Base-by-base conservation (phyloP, 2,329 filamentous ascomycete species). In the Diaporthe helianthi region DNA sequence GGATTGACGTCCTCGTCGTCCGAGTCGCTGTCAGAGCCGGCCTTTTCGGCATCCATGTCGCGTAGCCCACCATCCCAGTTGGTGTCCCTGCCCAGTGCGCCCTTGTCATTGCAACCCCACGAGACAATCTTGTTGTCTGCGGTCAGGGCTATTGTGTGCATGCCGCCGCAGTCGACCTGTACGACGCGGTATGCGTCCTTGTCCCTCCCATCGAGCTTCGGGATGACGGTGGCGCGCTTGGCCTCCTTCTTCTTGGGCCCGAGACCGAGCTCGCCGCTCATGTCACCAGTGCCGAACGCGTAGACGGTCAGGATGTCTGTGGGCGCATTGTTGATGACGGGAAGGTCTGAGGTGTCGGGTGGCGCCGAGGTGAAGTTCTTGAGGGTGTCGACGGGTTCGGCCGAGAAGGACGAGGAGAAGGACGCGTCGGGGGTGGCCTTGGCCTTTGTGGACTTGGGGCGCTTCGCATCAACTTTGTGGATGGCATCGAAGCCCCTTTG, bases 51-150 rank as follows among this genome's bases (percentile, higher is more conserved):
- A 12, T 72, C 72, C 41, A 80, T 78, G 65, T 83, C 82, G 49
- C 83, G 79, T 58, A 81, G 74, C 33, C 85, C 85, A 49, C 87
- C 87, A 5, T 87, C 84, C 80, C 85, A 86, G 4, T 80, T 78
- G 2, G 88, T 90, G 72, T 88, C 84, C 73, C 90, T 83, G 38
- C 89, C 90, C 58, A 92, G 82, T 15, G 90, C 89, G 68, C 88
- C 88, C 73, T 90, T 85, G 76, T 92, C 90, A 76, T 92, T 92
- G 68, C 91, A 89, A 70, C 90, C 90, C 90, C 90, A 92, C 26
- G 89, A 90, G 61, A 90, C 80, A 72, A 92, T 87, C 76, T 86
- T 86, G 79, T 90, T 89, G 76, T 91, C 87, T 72, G 87, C 83
- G 31, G 90, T 91, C 64, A 92, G 79, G 17, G 88, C 89, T 71